A percentile compares a stretch with the other conserved stretches of the same genome.
Evolutionary conservation across 345 rosid genomes (phyloP).

Genomic region (Clarkia xantiana): DNA sequence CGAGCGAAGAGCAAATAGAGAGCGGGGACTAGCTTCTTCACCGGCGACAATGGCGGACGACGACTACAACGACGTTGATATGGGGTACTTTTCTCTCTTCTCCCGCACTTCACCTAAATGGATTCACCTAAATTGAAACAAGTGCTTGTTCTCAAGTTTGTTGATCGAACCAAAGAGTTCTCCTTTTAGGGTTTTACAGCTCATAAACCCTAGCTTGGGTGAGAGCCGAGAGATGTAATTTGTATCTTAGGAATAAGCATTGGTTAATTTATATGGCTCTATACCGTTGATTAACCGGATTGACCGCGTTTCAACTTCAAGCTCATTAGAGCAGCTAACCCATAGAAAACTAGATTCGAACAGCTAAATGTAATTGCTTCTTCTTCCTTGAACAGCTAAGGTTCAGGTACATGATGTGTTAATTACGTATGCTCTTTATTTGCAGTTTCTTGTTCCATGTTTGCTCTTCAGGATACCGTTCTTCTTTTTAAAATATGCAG

Average conservation of each 20-base stretch:
- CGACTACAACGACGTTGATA: constrained; percentile 46
- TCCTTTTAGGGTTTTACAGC: neutral
- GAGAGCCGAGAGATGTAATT: neutral
- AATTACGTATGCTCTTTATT: too few species aligned
- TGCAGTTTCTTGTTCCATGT: too few species aligned
- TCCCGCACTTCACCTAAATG: too few species aligned
- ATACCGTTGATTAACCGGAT: neutral
- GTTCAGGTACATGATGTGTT: too few species aligned
- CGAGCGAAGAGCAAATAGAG: too few species aligned
- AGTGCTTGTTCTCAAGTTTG: neutral
- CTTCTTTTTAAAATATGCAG: too few species aligned
- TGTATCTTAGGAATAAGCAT: neutral
- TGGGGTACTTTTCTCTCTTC: constrained; percentile 25
- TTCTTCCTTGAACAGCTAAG: neutral
- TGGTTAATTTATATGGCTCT: neutral
- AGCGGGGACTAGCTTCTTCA: neutral
- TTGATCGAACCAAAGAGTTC: neutral
- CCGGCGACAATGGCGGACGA: constrained; percentile 57
- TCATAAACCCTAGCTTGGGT: neutral
- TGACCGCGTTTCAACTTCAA: neutral
- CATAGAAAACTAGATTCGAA: neutral
- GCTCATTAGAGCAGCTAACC: neutral
- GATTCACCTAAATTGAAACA: too few species aligned
- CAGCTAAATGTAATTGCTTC: neutral
- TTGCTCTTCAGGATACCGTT: too few species aligned